Evolutionary conservation across 306 rosid genomes (phyloP), one percentile per base, ranked within the genome.

Genomic region (Prunus fruticosa): DNA sequence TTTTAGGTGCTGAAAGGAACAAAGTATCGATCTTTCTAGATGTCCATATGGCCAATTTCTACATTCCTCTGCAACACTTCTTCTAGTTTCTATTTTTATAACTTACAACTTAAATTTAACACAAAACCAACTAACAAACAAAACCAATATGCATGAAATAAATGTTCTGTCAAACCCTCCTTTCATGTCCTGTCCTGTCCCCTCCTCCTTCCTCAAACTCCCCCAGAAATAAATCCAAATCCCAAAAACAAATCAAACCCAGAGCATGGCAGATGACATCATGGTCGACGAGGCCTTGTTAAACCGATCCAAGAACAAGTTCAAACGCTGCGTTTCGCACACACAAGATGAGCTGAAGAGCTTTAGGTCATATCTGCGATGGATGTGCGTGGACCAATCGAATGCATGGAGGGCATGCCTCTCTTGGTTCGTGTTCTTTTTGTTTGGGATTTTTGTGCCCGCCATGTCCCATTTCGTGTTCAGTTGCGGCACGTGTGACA

Each of bases 341-440:
- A 86, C 82, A 28, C 79, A 85, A 27, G 97, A 95, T 51, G 99
- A 95, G 82, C 71, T 95, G 23, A 86, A 74, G 34, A 86, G 80
- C 79, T 95, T 95, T 88, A 85, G 97, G 28, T 86, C 87, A 1
- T 92, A 87, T 69, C 90, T 95, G 2, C 90, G 87, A 3, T 92
- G 97, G 97, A 90, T 95, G 92, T 92, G 99, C 80, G 96, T 90
- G 0, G 99, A 95, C 76, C 99, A 95, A 73, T 95, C 99, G 1
- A 85, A 76, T 70, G 3, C 38, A 11, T 64, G 88, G 86, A 84
- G 86, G 15, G 85, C 92, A 15, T 57, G 86, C 1, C 82, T 95
- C 0, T 95, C 99, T 0, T 95, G 97, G 99, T 71, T 80, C 18
- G 62, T 88, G 22, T 92, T 92, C 84, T 23, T 95, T 19, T 65